These are phyloP conservation scores for Karstenula rhodostoma DNA, from an alignment of 2,329 filamentous ascomycete genomes.

Conservation along the genomic window DNA sequence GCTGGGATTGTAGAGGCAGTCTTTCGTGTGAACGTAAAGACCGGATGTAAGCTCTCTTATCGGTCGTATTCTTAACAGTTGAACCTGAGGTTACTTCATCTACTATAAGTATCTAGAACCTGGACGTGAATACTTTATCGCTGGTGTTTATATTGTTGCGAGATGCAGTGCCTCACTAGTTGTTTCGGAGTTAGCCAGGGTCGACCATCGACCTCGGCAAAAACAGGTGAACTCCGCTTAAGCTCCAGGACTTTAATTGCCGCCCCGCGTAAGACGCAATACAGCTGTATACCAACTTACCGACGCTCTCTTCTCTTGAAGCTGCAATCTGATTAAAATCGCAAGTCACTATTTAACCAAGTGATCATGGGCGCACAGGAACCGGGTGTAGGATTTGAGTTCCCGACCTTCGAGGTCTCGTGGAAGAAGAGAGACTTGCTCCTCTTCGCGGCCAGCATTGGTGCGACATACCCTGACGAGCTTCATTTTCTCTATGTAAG, in stretches of 20 bases:
- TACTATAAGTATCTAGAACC: too few species aligned
- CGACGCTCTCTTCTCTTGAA: background rate
- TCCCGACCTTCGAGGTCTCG: constrained; percentile 75
- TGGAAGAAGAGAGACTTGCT: constrained; percentile 90
- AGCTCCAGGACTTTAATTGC: constrained; percentile 34
- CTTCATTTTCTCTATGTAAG: constrained; percentile 90
- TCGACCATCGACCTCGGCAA: constrained; percentile 43
- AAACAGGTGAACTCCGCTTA: constrained; percentile 31
- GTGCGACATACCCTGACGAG: constrained; percentile 78
- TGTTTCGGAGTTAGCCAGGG: constrained; percentile 17
- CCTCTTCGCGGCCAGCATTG: constrained; percentile 90
- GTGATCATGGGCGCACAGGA: constrained; percentile 42
- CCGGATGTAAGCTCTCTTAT: too few species aligned
- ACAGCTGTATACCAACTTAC: constrained; percentile 1
- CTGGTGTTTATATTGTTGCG: too few species aligned
- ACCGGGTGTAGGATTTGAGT: constrained; percentile 77
- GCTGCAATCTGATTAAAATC: background rate
- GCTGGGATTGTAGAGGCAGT: background rate
- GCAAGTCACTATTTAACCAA: constrained; percentile 16
- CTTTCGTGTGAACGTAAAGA: too few species aligned
- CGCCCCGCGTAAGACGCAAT: constrained; percentile 35
- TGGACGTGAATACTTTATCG: too few species aligned
- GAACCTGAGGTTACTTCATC: too few species aligned
- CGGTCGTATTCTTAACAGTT: too few species aligned
- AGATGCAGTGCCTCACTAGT: background rate